Evolutionary conservation across 2,329 filamentous ascomycete species (phyloP), one percentile per base, ranked within the genome.

Genomic region (Diaporthe helianthi): DNA sequence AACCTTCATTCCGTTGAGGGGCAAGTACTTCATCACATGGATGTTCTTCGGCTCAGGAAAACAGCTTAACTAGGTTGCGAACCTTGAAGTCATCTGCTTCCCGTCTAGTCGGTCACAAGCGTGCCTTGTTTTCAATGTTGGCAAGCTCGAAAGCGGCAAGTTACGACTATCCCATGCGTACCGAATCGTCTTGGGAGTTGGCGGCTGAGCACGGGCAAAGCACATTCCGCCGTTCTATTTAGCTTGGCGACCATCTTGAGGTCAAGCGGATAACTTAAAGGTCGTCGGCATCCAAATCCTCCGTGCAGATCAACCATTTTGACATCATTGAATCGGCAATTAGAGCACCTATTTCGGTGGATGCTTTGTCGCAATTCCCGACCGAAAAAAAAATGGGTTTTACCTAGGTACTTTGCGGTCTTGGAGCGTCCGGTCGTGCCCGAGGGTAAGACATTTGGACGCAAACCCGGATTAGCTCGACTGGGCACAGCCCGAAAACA

Each of bases 201-300:
- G 22, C 41, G 41, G 41, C 29, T 47, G 41, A 61, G 58, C 41
- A 47, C 41, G 58, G 58, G n/a, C 26, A 47, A n/a, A 61, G 58
- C 58, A 47, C 41, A 47, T 61, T 4, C 58, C 26, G 58, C 26
- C 55, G 41, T 61, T 61, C 58, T 47, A 61, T 47, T 47, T 47
- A n/a, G 46, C 58, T 61, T 61, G 58, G 58, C 44, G 55, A 61
- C 55, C 55, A 41, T 5, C 55, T 47, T 61, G 26, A 47, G 55
- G 4, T 17, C 29, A 46, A 61, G 38, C 38, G 19, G 26, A 5
- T 17, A 44, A 19, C 19, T 5, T 17, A 38, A 38, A 15, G 36
- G 15, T 17, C 29, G 9, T 10, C 22, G 4, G 38, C 31, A 4
- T 61, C 19, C 8, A 10, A 44, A 26, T 19, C 13, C 12, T 26